Percentiles rank a stretch among this genome's conserved stretches.
These are phyloP conservation scores for Taphrina wiesneri DNA, from an alignment of 1,139 yeast species.

Conservation along the genomic window DNA sequence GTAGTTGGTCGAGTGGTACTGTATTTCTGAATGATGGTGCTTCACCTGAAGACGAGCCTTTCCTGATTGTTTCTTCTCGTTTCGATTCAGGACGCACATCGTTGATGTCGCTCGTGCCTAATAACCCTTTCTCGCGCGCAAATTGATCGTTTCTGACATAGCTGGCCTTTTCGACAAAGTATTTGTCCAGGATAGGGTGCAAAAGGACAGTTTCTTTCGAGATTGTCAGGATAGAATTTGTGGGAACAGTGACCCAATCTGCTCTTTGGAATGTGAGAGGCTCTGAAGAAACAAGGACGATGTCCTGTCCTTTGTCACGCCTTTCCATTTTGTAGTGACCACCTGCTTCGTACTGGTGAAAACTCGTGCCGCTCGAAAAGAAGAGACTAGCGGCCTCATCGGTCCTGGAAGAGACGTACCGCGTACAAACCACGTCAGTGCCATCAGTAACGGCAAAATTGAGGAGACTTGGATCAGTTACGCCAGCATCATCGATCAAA, in stretches of 20 bases:
- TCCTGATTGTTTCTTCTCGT: slow-evolving; percentile 9
- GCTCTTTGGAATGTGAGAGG: slow-evolving; percentile 94
- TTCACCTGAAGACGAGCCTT: neutral
- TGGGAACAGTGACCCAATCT: slow-evolving; percentile 96
- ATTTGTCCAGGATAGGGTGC: slow-evolving; percentile 63
- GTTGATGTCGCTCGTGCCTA: slow-evolving; percentile 9
- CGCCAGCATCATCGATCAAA: slow-evolving; percentile 60
- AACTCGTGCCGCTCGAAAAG: slow-evolving; percentile 80
- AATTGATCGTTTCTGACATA: slow-evolving; percentile 14
- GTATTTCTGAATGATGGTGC: slow-evolving; percentile 2
- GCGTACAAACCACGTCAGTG: slow-evolving; percentile 76
- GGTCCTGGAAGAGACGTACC: slow-evolving; percentile 82
- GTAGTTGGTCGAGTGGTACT: neutral
- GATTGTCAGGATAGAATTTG: slow-evolving; percentile 83
- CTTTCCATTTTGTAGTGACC: slow-evolving; percentile 89
- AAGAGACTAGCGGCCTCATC: slow-evolving; percentile 97
- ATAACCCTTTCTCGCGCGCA: slow-evolving; percentile 16
- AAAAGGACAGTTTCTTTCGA: slow-evolving; percentile 80
- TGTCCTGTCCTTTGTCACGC: slow-evolving; percentile 85
- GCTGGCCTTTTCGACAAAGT: slow-evolving; percentile 26
- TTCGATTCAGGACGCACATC: slow-evolving; percentile 11
- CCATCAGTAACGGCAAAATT: slow-evolving; percentile 97
- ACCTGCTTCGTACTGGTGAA: slow-evolving; percentile 85
- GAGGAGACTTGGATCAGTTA: slow-evolving; percentile 75
- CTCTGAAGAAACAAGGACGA: slow-evolving; percentile 94